Evolutionary conservation across 148 eudicot genomes (phyloP).

Genomic region (Fallopia convolvulus): DNA sequence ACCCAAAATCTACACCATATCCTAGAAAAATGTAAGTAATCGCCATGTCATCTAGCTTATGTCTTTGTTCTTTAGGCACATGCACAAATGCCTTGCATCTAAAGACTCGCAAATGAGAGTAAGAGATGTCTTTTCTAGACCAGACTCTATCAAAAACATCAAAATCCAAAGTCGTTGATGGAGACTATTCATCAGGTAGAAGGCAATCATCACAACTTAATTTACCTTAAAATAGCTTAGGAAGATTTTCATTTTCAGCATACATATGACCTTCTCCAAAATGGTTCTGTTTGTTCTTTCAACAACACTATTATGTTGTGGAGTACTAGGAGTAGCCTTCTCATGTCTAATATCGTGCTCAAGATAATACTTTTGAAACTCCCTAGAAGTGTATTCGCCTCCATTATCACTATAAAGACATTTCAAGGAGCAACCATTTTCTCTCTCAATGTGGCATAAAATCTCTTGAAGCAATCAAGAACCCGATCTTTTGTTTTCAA

Average conservation of each 20-base stretch:
- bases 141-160: not conserved
- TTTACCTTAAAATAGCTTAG: not conserved
- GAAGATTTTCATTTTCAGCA: not conserved
- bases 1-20: not conserved
- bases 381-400: not conserved
- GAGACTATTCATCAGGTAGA: not conserved
- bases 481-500: not conserved
- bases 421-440: not conserved
- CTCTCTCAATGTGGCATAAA: not conserved
- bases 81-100: not conserved
- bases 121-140: not conserved
- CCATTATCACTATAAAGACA: not conserved
- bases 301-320: too few relatives aligned
- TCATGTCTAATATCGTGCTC: not conserved
- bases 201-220: not conserved
- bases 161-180: not conserved
- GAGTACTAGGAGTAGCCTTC: not conserved
- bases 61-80: not conserved
- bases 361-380: not conserved
- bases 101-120: not conserved
- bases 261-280: not conserved
- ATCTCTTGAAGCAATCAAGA: not conserved
- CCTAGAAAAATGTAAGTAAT: not conserved
- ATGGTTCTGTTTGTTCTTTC: too few relatives aligned
- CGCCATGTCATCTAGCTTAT: not conserved